Evolutionary conservation across 2,329 filamentous ascomycete genomes (phyloP).

Genomic region (Pseudocercospora fijiensis): DNA sequence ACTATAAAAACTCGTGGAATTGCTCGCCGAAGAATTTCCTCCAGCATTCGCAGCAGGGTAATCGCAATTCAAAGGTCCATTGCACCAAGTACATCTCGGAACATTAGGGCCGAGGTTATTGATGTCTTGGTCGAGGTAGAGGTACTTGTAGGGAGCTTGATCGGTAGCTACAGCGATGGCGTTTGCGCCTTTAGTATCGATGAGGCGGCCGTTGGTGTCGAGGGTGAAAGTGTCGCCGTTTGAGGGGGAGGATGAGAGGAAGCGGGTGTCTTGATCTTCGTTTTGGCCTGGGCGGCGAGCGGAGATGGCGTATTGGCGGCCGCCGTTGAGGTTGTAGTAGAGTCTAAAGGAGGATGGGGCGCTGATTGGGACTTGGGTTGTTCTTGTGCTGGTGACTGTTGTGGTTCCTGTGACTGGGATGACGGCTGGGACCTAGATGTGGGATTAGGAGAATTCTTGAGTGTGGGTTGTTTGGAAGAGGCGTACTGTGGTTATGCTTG

Average conservation of each 20-base stretch:
- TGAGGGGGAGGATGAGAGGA: neutral
- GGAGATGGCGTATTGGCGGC: neutral
- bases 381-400: neutral
- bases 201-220: neutral
- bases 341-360: neutral
- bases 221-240: neutral
- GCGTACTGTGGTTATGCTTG: neutral
- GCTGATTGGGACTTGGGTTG: neutral
- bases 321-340: slow-evolving; percentile 3
- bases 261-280: neutral
- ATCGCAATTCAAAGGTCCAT: slow-evolving; percentile 1
- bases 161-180: neutral
- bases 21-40: neutral
- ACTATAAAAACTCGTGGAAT: neutral
- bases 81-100: slow-evolving; percentile 1
- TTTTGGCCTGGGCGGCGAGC: neutral
- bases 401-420: slow-evolving; percentile 1
- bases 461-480: no score
- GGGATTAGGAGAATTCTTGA: neutral
- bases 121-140: neutral
- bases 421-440: neutral
- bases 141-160: neutral
- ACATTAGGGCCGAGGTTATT: neutral
- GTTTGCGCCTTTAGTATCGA: neutral
- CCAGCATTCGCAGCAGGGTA: neutral